Evolutionary conservation across 1,139 yeast species (phyloP), one percentile per base, ranked within the genome.

Genomic region (Kluyveromyces marxianus): DNA sequence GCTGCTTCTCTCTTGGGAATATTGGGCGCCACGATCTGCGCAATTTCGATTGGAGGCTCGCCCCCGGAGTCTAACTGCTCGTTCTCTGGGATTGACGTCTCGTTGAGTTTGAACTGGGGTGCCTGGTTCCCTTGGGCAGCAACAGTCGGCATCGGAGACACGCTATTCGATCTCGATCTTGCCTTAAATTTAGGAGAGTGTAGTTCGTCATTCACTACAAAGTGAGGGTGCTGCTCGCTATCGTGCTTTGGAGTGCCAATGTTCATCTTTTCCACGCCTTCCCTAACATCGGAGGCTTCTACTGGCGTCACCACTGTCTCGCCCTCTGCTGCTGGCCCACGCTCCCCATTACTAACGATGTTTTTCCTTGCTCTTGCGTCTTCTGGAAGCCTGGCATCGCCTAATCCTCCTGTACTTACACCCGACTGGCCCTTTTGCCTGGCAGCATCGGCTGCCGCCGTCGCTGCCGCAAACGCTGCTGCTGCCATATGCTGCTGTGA

Each of bases 221-320:
- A 86, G 66, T 86, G 95, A 0, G 95, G 92, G 65, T 86, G 95
- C 47, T 82, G 85, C 38, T 58, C 38, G 79, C 77, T 25, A 79
- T 78, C 25, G 75, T 69, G 59, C 76, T 77, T 53, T 73, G 81
- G 57, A 4, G 33, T 4, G 29, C 34, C 41, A 46, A 32, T 41
- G 41, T 24, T 42, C 44, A 24, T 21, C 5, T 21, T 29, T 21
- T 24, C 34, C n/a, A 29, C 6, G 28, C 32, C 26, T 28, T 27
- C 34, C 5, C n/a, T 5, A 7, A 24, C n/a, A 29, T 25, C 8
- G 25, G n/a, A n/a, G n/a, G 14, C 41, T 8, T 37, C 33, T 25
- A 30, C 4, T n/a, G 41, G 41, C 4, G 25, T 37, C 10, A 24
- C 25, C 10, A 24, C 25, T 35, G 25, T 8, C 43, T 37, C 35